These are phyloP conservation scores for Picochlorum sp. DNA, from an alignment of 139 green algal genomes.

Conservation along the genomic window DNA sequence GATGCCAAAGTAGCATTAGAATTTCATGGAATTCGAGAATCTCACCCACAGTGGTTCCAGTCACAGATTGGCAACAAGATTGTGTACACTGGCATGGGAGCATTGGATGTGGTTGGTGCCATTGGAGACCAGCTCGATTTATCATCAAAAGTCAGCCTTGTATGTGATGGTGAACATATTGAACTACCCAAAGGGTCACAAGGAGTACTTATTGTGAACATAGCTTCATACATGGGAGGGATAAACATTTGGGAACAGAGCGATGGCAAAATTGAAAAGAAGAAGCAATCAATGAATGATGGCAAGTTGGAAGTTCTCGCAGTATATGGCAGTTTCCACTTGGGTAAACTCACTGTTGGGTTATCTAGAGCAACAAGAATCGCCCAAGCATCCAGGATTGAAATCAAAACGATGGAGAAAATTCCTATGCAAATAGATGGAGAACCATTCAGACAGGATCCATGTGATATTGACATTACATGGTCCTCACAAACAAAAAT, in stretches of 20 bases:
- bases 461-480: constrained; percentile 22
- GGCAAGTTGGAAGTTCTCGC: constrained; percentile 59
- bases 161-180: constrained; percentile 54
- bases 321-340: constrained; percentile 60
- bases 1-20: constrained; percentile 67
- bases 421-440: constrained; percentile 71
- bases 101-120: constrained; percentile 42
- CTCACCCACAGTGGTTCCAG: constrained; percentile 36
- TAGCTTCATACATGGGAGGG: constrained; percentile 61
- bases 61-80: constrained; percentile 56
- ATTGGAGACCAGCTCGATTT: constrained; percentile 36
- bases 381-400: constrained; percentile 40
- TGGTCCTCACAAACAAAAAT: constrained; percentile 37
- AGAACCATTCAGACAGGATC: constrained; percentile 62
- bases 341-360: constrained; percentile 69
- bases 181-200: constrained; percentile 47
- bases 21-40: constrained; percentile 63
- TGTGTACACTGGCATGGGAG: constrained; percentile 68
- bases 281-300: constrained; percentile 29
- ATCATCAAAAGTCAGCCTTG: constrained; percentile 42
- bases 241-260: constrained; percentile 43
- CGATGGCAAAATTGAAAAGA: not conserved
- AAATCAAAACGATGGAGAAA: constrained; percentile 23
- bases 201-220: constrained; percentile 67
- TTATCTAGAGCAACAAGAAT: constrained; percentile 51